Base-by-base conservation (phyloP, 768 basidiomycete species). In the Atractiella rhizophila region DNA sequence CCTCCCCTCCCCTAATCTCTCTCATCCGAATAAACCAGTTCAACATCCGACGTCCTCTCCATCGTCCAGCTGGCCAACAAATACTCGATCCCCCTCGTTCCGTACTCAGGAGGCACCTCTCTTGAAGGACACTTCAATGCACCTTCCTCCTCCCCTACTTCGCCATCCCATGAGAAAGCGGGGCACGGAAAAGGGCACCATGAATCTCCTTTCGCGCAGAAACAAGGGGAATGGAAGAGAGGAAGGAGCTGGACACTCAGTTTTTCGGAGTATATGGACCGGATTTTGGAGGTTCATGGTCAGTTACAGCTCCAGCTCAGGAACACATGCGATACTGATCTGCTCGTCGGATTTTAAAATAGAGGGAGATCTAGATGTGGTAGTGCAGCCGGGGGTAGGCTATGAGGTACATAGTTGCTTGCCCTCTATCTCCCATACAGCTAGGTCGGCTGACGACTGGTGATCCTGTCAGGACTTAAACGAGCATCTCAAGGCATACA, bases 61-160 rank as follows among this genome's bases (percentile, higher is more conserved):
- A n/a, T n/a, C n/a, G n/a, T n/a, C n/a, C n/a, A 76, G 43, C 68
- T 82, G 30, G 72, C 85, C 1, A 63, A 68, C 33, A 71, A 72
- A 54, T 74, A 71, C 56, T 63, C 63, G 35, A 63, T 88, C 26
- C 83, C 85, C 3, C 65, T 88, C 21, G 70, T 70, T 13, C 70
- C 81, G 2, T 85, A 74, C 52, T 72, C 75, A 35, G 83, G 81
- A 2, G 82, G 77, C 10, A 88, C 40, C 13, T 29, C 39, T 19
- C 42, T 30, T 11, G 20, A 44, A 47, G 50, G 51, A n/a, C 51
- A 53, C 45, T 47, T 43, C 26, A 27, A 34, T 23, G 41, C 43
- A 40, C 51, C 31, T 21, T 28, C 10, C 37, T 49, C 9, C 40
- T 45, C 25, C 44, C 39, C 2, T 48, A 42, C 29, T 18, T 42